A percentile compares a stretch with the other conserved stretches of the same genome.
These are phyloP conservation scores for Trichoderma lentiforme DNA, from an alignment of 2,329 filamentous ascomycete species.

Conservation along the genomic window DNA sequence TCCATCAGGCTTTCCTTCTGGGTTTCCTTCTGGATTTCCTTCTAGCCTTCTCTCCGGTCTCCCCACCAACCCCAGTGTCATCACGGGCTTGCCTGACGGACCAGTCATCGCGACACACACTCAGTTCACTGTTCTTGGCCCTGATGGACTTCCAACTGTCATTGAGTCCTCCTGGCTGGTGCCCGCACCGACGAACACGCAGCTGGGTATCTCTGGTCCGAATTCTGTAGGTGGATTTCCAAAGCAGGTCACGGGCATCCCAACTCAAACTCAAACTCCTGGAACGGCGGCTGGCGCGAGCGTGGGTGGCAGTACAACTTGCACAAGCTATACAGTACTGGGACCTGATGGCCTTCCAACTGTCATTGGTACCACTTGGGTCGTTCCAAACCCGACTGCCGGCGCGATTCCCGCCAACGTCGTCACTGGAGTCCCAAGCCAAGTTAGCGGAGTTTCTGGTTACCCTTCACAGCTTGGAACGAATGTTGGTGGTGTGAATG, in stretches of 20 bases:
- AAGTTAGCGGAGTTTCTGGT: slow-evolving; percentile 9
- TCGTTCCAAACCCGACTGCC: slow-evolving; percentile 26
- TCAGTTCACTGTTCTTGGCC: slow-evolving; percentile 15
- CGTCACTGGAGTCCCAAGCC: slow-evolving; percentile 1
- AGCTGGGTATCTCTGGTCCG: slow-evolving; percentile 21
- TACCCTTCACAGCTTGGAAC: slow-evolving; percentile 14
- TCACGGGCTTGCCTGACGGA: slow-evolving; percentile 14
- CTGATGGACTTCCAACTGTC: slow-evolving; percentile 17
- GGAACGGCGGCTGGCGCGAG: slow-evolving; percentile 21
- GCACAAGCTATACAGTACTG: slow-evolving; percentile 29
- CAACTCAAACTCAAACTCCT: background rate
- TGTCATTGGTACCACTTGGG: slow-evolving; percentile 31
- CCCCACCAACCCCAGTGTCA: slow-evolving; percentile 1
- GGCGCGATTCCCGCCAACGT: slow-evolving; percentile 8
- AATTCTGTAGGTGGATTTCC: background rate
- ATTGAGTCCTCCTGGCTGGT: slow-evolving; percentile 25
- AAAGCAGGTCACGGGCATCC: slow-evolving; percentile 3
- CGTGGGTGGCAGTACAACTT: slow-evolving; percentile 23
- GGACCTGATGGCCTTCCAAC: slow-evolving; percentile 31
- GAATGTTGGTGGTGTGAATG: slow-evolving; percentile 20
- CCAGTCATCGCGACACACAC: slow-evolving; percentile 2
- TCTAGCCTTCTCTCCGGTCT: background rate
- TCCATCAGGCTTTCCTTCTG: background rate
- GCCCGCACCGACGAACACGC: slow-evolving; percentile 19
- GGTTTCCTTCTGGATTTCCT: background rate